Evolutionary conservation across 1,139 yeast genomes (phyloP), one percentile per base, ranked within the genome.

Genomic region (Candida sp.): DNA sequence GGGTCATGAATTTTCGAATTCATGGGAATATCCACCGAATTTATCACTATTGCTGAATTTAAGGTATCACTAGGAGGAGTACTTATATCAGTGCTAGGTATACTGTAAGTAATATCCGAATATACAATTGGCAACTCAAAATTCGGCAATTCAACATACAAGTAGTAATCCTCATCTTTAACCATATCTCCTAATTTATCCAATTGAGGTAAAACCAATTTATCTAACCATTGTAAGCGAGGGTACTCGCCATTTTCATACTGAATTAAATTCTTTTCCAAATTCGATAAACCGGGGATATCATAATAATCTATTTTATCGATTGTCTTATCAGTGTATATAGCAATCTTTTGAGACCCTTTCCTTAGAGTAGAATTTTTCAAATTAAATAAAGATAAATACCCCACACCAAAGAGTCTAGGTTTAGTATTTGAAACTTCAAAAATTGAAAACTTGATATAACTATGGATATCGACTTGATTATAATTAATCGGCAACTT

Each of bases 101-200:
- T 44, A 5, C 49, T 42, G 42, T 61, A 66, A 1, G 65, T 58
- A 7, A 68, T 60, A 54, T 88, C 96, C 1, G 91, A 81, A 60
- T 76, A 91, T 0, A 91, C 88, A 1, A 91, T 77, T 0, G 97
- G 96, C 25, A 87, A 69, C 51, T 87, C 95, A 63, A 87, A 89
- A 47, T 81, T 80, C 4, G 87, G 85, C 38, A 88, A 73, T 51
- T 89, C 97, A 23, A 93, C 60, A 50, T 77, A 79, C 21, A 90
- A 59, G 37, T 74, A 68, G 55, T 79, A 82, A 43, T 53, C 52
- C 51, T 58, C 54, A 45, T 44, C 57, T 46, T 45, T 49, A 35
- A 60, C 54, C 25, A 52, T 52, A 15, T 51, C 56, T 66, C 46
- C 81, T 82, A 39, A 85, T 71, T 23, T 48, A 35, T 49, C 52